Percentiles rank a stretch among this genome's conserved stretches.
Evolutionary conservation across 495 filamentous ascomycete species (phyloP).

Genomic region (Hamigera avellanea): DNA sequence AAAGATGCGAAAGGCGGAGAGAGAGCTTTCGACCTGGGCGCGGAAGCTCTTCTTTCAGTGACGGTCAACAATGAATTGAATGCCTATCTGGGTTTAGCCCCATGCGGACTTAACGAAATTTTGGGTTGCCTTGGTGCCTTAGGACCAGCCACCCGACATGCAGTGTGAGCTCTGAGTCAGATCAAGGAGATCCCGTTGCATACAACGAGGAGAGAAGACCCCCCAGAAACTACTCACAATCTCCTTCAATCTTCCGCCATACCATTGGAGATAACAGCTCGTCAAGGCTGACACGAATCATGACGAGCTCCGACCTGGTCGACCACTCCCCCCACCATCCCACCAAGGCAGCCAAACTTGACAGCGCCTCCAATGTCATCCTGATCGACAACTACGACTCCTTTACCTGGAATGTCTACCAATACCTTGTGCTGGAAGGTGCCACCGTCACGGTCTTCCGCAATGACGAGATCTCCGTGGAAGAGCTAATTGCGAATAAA

Average conservation of each 20-base stretch:
- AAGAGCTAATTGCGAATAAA: slow-evolving; percentile 67
- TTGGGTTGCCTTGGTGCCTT: slow-evolving; percentile 10
- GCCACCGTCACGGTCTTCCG: slow-evolving; percentile 79
- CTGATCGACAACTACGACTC: slow-evolving; percentile 99
- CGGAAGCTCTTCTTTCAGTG: background rate
- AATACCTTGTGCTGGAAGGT: slow-evolving; percentile 91
- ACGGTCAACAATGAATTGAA: slow-evolving; percentile 24
- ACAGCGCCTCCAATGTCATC: slow-evolving; percentile 78
- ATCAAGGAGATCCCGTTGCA: background rate
- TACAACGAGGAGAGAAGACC: no score
- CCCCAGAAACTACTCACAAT: background rate
- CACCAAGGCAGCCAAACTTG: slow-evolving; percentile 50
- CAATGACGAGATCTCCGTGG: slow-evolving; percentile 81
- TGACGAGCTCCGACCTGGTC: slow-evolving; percentile 48
- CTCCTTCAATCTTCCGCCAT: background rate
- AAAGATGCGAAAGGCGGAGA: slow-evolving; percentile 5
- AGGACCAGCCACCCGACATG: background rate
- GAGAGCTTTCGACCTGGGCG: slow-evolving; percentile 5
- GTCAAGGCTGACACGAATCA: slow-evolving; percentile 4
- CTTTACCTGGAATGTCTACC: slow-evolving; percentile 98
- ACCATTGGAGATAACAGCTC: no score
- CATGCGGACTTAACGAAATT: slow-evolving; percentile 18
- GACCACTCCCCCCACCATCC: slow-evolving; percentile 83
- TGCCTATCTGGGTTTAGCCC: slow-evolving; percentile 27
- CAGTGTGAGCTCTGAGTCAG: background rate